Percentiles rank a stretch among this genome's conserved stretches.
Evolutionary conservation across 345 rosid species (phyloP).

Genomic region (Stellera chamaejasme): DNA sequence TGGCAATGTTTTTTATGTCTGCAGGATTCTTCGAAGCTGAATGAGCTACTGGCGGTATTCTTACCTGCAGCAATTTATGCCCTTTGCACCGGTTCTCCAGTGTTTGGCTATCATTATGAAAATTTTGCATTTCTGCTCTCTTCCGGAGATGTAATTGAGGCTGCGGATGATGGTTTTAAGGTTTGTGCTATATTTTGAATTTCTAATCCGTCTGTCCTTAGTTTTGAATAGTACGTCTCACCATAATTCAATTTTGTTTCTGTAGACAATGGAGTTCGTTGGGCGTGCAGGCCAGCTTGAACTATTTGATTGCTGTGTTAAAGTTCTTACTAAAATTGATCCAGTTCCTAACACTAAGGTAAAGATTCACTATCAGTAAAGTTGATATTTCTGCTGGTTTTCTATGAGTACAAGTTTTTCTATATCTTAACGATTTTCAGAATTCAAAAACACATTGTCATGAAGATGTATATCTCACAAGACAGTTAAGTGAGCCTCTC

Average conservation of each 20-base stretch:
- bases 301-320: constrained; percentile 69
- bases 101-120: constrained; percentile 30
- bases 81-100: constrained; percentile 61
- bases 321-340: constrained; percentile 54
- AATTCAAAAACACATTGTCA: constrained; percentile 28
- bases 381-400: constrained; percentile 1
- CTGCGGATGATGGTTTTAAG: constrained; percentile 38
- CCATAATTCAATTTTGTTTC: constrained; percentile 7
- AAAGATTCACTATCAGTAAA: constrained; percentile 2
- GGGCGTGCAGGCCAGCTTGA: constrained; percentile 34
- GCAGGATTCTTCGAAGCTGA: constrained; percentile 47
- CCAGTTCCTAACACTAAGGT: constrained; percentile 37
- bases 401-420: constrained; percentile 8
- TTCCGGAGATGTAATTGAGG: constrained; percentile 32
- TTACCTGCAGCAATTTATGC: constrained; percentile 79
- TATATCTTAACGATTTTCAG: constrained; percentile 27
- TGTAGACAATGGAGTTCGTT: constrained; percentile 14
- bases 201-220: not conserved
- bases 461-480: constrained; percentile 52
- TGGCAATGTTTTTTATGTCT: not conserved
- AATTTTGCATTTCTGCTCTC: constrained; percentile 24
- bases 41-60: constrained; percentile 44
- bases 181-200: constrained; percentile 23
- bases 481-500: constrained; percentile 62
- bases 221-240: constrained; percentile 13